Base-by-base conservation (phyloP, 495 filamentous ascomycete species). In the Bacidia gigantensis region DNA sequence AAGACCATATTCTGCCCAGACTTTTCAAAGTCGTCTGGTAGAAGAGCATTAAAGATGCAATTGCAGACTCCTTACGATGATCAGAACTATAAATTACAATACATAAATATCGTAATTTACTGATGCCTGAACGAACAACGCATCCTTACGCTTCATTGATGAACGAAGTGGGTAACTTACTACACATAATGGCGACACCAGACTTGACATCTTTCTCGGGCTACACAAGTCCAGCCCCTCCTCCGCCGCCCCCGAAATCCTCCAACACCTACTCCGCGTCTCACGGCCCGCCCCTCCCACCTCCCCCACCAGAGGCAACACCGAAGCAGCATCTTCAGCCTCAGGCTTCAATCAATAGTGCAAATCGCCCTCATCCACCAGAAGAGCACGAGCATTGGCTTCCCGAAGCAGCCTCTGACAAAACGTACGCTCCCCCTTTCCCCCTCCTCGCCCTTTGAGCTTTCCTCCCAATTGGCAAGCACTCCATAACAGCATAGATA, bases 391-490 rank as follows among this genome's bases (percentile, higher is more conserved):
- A 53, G 9, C 35, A 39, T 23, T 92, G 87, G 82, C 67, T 89
- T 2, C 86, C 86, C 3, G 72, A 72, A 26, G 69, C 80, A 22
- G 68, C 89, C 0, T 73, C 84, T 53, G 83, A 84, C 58, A 89
- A 88, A 70, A 79, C 84, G 84, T 89, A 70, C 38, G 72, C 26
- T 53, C 77, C 78, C 1, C 54, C 65, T 23, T 71, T 81, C 40
- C 74, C 86, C 39, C 72, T 76, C 46, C 78, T 80, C 2, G 73
- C 23, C 76, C 80, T 17, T 14, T 14, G 14, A 35, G 29, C 7
- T 14, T 14, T 77, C 71, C 52, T 77, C 71, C 57, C 77, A 64
- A 55, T 72, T 69, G 49, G 74, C 47, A 79, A 86, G 5, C 29
- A 35, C 14, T 14, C 14, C 29, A 7, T 35, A 14, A 5, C 14